Evolutionary conservation across 2,329 filamentous ascomycete genomes (phyloP).

Genomic region (Aspergillaceae sp.): DNA sequence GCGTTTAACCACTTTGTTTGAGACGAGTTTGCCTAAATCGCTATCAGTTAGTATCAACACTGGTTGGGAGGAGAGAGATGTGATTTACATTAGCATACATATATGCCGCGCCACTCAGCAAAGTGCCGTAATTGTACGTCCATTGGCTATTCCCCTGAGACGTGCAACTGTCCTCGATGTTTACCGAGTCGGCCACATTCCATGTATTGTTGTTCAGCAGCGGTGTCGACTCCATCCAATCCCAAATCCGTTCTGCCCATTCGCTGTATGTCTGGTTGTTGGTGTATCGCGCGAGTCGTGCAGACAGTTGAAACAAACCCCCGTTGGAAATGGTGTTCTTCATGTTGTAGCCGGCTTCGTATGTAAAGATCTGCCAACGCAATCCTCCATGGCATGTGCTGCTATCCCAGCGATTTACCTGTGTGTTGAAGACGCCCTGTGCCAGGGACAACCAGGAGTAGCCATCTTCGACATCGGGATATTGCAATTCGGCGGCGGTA

Average conservation of each 20-base stretch:
- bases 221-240: conserved; percentile 47
- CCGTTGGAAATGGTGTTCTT: conserved; percentile 54
- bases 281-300: conserved; percentile 69
- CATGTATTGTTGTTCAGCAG: conserved; percentile 44
- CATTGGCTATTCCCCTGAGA: conserved; percentile 47
- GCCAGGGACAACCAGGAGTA: conserved; percentile 70
- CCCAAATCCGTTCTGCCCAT: conserved; percentile 63
- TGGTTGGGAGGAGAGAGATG: too few relatives aligned
- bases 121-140: conserved; percentile 51
- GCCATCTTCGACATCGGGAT: conserved; percentile 57
- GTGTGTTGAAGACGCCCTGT: conserved; percentile 74
- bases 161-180: conserved; percentile 42
- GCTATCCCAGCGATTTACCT: conserved; percentile 62
- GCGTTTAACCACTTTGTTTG: conserved; percentile 49
- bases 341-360: conserved; percentile 59
- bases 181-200: conserved; percentile 49
- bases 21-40: conserved; percentile 24
- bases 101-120: conserved; percentile 49
- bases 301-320: conserved; percentile 49
- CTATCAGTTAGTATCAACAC: conserved; percentile 5
- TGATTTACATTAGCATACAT: conserved; percentile 46
- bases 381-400: conserved; percentile 62
- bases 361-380: conserved; percentile 77
- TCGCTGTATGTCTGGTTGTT: conserved; percentile 68
- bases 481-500: conserved; percentile 67